Base-by-base conservation (phyloP, 2,329 filamentous ascomycete genomes). In the Amphichorda felina region DNA sequence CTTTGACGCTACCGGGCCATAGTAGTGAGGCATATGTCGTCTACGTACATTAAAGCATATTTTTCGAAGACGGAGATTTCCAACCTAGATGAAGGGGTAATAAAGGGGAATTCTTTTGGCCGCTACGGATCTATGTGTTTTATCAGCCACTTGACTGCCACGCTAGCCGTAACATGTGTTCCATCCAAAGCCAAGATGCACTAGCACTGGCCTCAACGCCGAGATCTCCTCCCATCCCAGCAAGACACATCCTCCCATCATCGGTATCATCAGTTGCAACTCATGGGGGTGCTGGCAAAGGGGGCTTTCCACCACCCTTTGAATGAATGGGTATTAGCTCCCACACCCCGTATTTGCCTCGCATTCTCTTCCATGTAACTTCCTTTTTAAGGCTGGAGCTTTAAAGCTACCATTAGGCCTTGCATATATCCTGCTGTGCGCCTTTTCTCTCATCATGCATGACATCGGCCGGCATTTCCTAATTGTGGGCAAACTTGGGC, bases 371-470 rank as follows among this genome's bases (percentile, higher is more conserved):
- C 29, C 29, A 16, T 31, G 8, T 7, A 14, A 22, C 5, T 19
- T 31, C 30, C 19, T 24, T 33, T 33, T 11, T 4, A 31, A 68
- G 69, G 67, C 68, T 73, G 70, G 70, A 72, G 70, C 70, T 74
- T 73, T 75, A 60, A 75, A 75, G 71, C 70, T 68, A 74, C 68
- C 71, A 73, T 64, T 63, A 59, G 64, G 55, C 69, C 66, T 66
- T 25, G 22, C 19, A 19, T 17, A 37, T 33, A 58, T 53, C 54
- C 53, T 51, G 51, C 52, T 28, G 15, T 32, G 33, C 33, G 9
- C 30, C 30, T 34, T 10, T 26, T 34, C n/a, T 26, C 21, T 34
- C 16, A 16, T 36, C 14, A 21, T 30, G 27, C 25, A 13, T 24
- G 17, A 32, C 15, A 8, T 5, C 15, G 21, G 6, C 6, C 21